Evolutionary conservation across 805 yeast genomes (phyloP).

Genomic region (Nakazawaea populi): DNA sequence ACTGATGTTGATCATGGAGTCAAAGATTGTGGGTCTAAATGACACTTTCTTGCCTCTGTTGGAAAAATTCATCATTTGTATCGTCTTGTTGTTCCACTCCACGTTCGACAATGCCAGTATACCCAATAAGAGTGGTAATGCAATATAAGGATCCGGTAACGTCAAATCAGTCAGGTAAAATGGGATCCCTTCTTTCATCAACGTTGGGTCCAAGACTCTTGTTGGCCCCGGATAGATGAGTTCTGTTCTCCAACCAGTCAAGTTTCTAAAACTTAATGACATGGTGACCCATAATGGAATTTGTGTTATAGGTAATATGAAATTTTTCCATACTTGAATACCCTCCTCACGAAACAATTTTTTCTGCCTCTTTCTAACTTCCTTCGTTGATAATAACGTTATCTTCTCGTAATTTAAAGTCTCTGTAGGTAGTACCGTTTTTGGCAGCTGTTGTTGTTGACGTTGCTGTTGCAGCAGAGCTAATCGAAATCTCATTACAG

Average conservation of each 20-base stretch:
- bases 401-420: conserved; percentile 73
- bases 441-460: conserved; percentile 17
- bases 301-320: conserved; percentile 71
- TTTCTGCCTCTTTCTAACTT: conserved; percentile 70
- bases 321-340: conserved; percentile 79
- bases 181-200: conserved; percentile 48
- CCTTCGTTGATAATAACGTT: conserved; percentile 66
- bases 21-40: conserved; percentile 51
- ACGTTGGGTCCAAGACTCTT: conserved; percentile 42
- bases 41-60: conserved; percentile 33
- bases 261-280: conserved; percentile 66
- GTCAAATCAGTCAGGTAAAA: conserved; percentile 60
- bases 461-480: conserved; percentile 39
- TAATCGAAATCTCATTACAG: conserved; percentile 57
- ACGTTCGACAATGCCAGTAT: conserved; percentile 66
- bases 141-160: conserved; percentile 51
- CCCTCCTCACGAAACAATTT: conserved; percentile 56
- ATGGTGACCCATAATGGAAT: conserved; percentile 83
- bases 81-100: conserved; percentile 74
- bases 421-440: conserved; percentile 26
- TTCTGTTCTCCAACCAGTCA: conserved; percentile 57
- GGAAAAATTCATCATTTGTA: conserved; percentile 41
- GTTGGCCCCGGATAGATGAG: conserved; percentile 20
- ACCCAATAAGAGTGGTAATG: conserved; percentile 71
- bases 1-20: conserved; percentile 62